These are phyloP conservation scores for Pichia sp. DNA, from an alignment of 1,139 yeast species.

Conservation along the genomic window DNA sequence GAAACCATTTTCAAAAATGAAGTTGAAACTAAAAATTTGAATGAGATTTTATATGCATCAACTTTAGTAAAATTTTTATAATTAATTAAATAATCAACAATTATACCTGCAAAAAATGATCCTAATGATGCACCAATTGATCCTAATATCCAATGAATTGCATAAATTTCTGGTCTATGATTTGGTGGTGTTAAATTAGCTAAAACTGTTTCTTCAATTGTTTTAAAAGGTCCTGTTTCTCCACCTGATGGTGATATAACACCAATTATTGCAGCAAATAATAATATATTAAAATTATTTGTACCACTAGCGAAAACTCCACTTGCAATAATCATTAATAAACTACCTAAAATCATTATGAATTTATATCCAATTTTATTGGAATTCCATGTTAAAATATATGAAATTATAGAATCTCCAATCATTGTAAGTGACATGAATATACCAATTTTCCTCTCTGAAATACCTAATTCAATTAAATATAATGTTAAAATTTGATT, in stretches of 20 bases:
- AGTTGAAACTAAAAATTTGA: conserved; percentile 48
- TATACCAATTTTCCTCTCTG: conserved; percentile 57
- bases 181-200: conserved; percentile 70
- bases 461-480: conserved; percentile 47
- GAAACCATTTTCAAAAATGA: conserved; percentile 50
- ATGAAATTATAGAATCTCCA: conserved; percentile 74
- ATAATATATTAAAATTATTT: conserved; percentile 45
- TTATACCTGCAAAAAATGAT: conserved; percentile 54
- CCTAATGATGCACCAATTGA: conserved; percentile 76
- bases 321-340: conserved; percentile 69
- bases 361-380: conserved; percentile 65
- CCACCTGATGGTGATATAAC: conserved; percentile 88
- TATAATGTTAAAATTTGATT: conserved; percentile 74
- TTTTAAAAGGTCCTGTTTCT: conserved; percentile 88
- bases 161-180: conserved; percentile 68
- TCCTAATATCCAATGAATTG: conserved; percentile 60
- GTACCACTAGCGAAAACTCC: conserved; percentile 46
- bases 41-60: conserved; percentile 51
- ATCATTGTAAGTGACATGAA: conserved; percentile 78
- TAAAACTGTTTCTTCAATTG: conserved; percentile 78
- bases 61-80: conserved; percentile 30
- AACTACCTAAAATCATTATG: conserved; percentile 58
- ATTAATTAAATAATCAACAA: conserved; percentile 40
- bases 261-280: conserved; percentile 59
- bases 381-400: conserved; percentile 69